These are phyloP conservation scores for Colletotrichum tamarilloi DNA, from an alignment of 2,329 filamentous ascomycete species.

Conservation along the genomic window DNA sequence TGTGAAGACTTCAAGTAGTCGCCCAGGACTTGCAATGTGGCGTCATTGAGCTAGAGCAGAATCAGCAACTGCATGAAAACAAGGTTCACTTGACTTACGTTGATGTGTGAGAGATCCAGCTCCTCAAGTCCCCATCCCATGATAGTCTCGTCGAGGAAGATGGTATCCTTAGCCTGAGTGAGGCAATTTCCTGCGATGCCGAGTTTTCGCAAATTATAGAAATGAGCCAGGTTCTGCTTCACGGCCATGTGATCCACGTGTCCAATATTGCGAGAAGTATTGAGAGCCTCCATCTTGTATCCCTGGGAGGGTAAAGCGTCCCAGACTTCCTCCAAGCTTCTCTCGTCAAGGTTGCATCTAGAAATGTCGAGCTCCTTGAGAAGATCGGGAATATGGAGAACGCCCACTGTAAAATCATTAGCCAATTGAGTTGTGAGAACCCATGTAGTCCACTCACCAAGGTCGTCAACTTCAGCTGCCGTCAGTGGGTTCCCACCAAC, in stretches of 20 bases:
- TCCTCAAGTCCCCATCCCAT: slow-evolving; percentile 61
- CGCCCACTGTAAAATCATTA: slow-evolving; percentile 39
- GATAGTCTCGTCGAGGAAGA: slow-evolving; percentile 59
- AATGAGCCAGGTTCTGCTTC: slow-evolving; percentile 54
- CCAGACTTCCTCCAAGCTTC: slow-evolving; percentile 60
- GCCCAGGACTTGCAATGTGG: slow-evolving; percentile 59
- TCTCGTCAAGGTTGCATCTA: slow-evolving; percentile 62
- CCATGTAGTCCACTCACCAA: slow-evolving; percentile 50
- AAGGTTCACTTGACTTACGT: slow-evolving; percentile 49
- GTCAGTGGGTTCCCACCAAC: slow-evolving; percentile 62
- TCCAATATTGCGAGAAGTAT: slow-evolving; percentile 65
- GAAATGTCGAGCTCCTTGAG: slow-evolving; percentile 63
- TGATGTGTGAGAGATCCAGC: slow-evolving; percentile 65
- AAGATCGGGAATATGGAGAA: slow-evolving; percentile 41
- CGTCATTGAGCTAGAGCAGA: slow-evolving; percentile 56
- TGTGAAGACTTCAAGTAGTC: slow-evolving; percentile 55
- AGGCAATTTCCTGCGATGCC: slow-evolving; percentile 64
- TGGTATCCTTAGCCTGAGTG: slow-evolving; percentile 54
- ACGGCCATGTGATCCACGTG: slow-evolving; percentile 61
- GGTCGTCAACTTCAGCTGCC: slow-evolving; percentile 58
- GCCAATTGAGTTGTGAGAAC: background rate
- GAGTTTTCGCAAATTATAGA: slow-evolving; percentile 57
- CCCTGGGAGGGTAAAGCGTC: slow-evolving; percentile 57
- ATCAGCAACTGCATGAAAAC: slow-evolving; percentile 32
- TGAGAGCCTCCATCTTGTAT: slow-evolving; percentile 57